These are phyloP conservation scores for Porodaedalea pini DNA, from an alignment of 1,284 basidiomycete genomes.

Conservation along the genomic window DNA sequence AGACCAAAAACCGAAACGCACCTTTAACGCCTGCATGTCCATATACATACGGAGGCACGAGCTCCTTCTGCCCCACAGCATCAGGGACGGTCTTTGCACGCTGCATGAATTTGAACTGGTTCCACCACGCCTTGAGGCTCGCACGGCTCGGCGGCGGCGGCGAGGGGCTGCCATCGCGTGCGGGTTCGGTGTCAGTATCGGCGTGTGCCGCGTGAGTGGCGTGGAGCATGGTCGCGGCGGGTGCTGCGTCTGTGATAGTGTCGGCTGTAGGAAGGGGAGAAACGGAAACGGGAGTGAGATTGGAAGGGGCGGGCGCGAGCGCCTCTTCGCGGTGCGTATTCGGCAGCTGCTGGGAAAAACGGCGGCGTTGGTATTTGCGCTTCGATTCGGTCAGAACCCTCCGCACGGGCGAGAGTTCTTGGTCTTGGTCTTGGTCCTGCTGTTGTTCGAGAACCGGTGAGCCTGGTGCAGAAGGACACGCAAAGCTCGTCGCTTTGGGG, in stretches of 20 bases:
- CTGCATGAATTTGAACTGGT: constrained; percentile 64
- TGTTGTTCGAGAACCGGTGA: neutral
- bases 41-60: constrained; percentile 9
- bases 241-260: neutral
- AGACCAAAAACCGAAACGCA: constrained; percentile 25
- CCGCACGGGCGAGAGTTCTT: neutral
- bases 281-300: neutral
- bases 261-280: neutral
- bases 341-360: neutral
- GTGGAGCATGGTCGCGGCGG: neutral
- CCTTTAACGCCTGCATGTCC: constrained; percentile 27
- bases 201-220: neutral
- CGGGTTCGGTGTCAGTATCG: neutral
- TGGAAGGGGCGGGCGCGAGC: neutral
- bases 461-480: neutral
- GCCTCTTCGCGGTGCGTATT: neutral
- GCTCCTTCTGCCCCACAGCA: constrained; percentile 25
- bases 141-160: constrained; percentile 49
- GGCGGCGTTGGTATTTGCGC: neutral
- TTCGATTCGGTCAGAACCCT: neutral
- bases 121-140: constrained; percentile 81
- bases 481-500: constrained; percentile 11
- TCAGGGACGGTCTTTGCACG: constrained; percentile 51
- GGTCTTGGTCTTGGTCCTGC: neutral
- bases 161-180: constrained; percentile 8